Evolutionary conservation across 2,329 filamentous ascomycete species (phyloP).

Genomic region (Ceratocystis smalleyi): DNA sequence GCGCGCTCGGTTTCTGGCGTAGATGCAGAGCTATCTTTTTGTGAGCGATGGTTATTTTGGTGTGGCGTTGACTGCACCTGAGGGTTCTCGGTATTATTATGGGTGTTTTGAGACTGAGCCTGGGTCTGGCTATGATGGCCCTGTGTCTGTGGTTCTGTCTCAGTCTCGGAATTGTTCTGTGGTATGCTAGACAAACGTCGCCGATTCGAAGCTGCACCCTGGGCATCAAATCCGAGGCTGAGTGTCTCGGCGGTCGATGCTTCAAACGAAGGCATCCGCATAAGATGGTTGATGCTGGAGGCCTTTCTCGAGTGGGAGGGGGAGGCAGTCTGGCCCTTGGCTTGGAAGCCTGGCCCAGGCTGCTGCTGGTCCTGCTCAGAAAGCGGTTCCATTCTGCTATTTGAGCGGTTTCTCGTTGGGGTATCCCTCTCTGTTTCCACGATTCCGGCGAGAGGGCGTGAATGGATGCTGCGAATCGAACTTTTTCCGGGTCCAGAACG

Average conservation of each 20-base stretch:
- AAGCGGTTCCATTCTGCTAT: conserved; percentile 14
- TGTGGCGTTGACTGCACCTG: background rate
- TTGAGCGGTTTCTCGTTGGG: background rate
- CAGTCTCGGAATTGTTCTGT: background rate
- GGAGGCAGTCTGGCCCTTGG: background rate
- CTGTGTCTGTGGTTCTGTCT: background rate
- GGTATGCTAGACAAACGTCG: background rate
- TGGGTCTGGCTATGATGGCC: background rate
- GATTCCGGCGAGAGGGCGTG: conserved; percentile 39
- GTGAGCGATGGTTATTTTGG: background rate
- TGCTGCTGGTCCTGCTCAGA: conserved; percentile 8
- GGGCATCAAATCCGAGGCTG: conserved; percentile 7
- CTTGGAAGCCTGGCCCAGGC: background rate
- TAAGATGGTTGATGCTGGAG: conserved; percentile 1
- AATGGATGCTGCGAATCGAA: conserved; percentile 36
- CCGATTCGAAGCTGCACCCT: conserved; percentile 1
- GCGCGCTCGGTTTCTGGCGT: conserved; percentile 46
- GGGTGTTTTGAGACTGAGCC: background rate
- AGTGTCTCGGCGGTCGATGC: conserved; percentile 12
- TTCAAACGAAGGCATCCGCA: conserved; percentile 10
- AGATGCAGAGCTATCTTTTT: conserved; percentile 3
- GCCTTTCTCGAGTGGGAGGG: background rate
- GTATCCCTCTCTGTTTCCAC: conserved; percentile 37
- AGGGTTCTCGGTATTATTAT: background rate
- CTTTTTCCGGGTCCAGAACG: conserved; percentile 41